Evolutionary conservation across 768 basidiomycete genomes (phyloP), one percentile per base, ranked within the genome.

Genomic region (Leccinum imitatum): DNA sequence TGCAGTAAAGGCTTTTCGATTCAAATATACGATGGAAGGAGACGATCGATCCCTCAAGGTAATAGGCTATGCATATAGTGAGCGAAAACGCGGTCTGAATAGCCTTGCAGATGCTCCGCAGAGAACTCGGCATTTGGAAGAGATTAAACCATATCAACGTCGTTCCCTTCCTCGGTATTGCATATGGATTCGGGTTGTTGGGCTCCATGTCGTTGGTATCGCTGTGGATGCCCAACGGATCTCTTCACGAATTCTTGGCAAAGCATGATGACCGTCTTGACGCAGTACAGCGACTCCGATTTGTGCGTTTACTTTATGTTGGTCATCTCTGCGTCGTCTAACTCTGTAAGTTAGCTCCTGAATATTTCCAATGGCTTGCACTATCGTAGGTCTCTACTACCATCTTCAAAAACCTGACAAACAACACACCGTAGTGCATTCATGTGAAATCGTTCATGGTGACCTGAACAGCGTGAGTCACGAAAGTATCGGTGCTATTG

Each of bases 1-100:
- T 23, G 54, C 59, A 2, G 48, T 55, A 2, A 55, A 59, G 4
- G 44, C 59, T 3, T 51, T 51, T 2, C 35, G 59, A 10, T 59
- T 59, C 25, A 14, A 11, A 9, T 14, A 23, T 21, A 21, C 21
- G 21, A 21, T 21, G 21, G 21, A 21, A 21, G 21, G 21, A 21
- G 2, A 21, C 2, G 2, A 21, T 21, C 21, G 21, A 21, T 21
- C 21, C 21, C 21, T 21, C 21, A 21, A 21, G 21, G 21, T 21
- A 21, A 21, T 21, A 21, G 21, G 21, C 21, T 21, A 21, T 21
- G 1, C 21, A 21, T 21, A 2, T 21, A 21, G 21, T 21, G 21
- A 21, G 21, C 21, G 21, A 21, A 21, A 21, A 21, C 21, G 21
- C 21, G 21, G 21, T 21, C 21, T 21, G 21, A 21, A 21, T 21